phyloP scores from a whole-genome alignment of 192 early-diverging fungal species.

The Entomortierella lignicola region DNA sequence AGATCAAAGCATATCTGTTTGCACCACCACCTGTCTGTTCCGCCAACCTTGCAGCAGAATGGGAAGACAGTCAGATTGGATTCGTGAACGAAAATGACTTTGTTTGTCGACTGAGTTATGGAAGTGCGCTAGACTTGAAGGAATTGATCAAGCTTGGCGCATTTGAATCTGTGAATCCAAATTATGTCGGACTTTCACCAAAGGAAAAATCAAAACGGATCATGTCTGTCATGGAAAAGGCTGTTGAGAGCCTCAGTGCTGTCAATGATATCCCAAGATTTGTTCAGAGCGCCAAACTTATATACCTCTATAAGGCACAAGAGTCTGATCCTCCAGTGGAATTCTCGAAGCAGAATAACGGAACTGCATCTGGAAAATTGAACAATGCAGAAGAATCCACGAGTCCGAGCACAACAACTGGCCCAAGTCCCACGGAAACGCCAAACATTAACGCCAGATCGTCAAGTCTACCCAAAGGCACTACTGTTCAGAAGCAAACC shows the following conservation, averaged over 20 bases:
- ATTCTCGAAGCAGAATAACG: not conserved
- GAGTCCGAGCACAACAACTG: not conserved
- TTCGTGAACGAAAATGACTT: conserved; percentile 58
- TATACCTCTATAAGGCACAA: not conserved
- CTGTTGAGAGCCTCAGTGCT: not conserved
- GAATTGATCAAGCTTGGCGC: conserved; percentile 55
- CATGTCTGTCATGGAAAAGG: not conserved
- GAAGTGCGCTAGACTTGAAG: conserved; percentile 52
- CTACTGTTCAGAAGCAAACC: not conserved
- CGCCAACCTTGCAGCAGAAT: conserved; percentile 36
- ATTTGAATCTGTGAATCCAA: conserved; percentile 13
- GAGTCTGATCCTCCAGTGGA: not conserved
- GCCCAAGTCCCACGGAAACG: not conserved
- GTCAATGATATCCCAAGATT: not conserved
- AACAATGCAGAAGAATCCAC: not conserved
- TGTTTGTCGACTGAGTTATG: conserved; percentile 48
- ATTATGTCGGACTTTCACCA: not conserved
- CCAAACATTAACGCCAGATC: not conserved
- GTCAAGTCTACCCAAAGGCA: not conserved
- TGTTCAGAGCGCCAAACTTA: not conserved
- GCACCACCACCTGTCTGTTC: conserved; percentile 49
- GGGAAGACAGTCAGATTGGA: conserved; percentile 36
- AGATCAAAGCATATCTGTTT: conserved; percentile 50
- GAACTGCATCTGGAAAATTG: too few relatives aligned
- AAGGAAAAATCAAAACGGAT: not conserved